Evolutionary conservation across 805 yeast species (phyloP).

Genomic region (Ogataea paraovalis): DNA sequence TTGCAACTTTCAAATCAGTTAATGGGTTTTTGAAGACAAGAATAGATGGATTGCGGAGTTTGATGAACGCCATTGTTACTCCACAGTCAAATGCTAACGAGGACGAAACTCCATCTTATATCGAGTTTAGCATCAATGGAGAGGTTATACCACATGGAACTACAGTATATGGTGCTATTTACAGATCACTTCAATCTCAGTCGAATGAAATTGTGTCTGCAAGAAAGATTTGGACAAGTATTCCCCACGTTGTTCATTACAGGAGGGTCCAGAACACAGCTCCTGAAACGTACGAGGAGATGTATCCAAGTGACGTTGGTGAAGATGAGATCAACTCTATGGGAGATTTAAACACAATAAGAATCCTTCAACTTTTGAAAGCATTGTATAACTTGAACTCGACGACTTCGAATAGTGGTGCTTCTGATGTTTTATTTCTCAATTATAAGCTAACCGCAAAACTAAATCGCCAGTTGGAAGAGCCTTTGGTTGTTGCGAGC

Average conservation of each 20-base stretch:
- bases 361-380: constrained; percentile 46
- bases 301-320: constrained; percentile 27
- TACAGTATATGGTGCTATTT: constrained; percentile 74
- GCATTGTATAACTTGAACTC: constrained; percentile 40
- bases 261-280: constrained; percentile 32
- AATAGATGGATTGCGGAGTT: constrained; percentile 29
- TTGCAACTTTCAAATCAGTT: constrained; percentile 54
- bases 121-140: constrained; percentile 58
- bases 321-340: constrained; percentile 28
- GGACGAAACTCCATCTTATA: constrained; percentile 28
- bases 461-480: constrained; percentile 81
- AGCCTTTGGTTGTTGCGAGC: constrained; percentile 81
- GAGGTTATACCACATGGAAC: constrained; percentile 58
- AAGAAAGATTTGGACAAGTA: constrained; percentile 52
- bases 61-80: constrained; percentile 21
- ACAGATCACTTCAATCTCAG: constrained; percentile 41
- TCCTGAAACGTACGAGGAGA: constrained; percentile 26
- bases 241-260: constrained; percentile 48
- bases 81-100: constrained; percentile 4
- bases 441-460: constrained; percentile 85
- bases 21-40: constrained; percentile 44
- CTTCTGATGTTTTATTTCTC: constrained; percentile 42
- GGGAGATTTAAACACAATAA: constrained; percentile 33
- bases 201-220: constrained; percentile 42
- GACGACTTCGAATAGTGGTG: constrained; percentile 21